Conservation (phyloP, 306 rosid genomes). For the Oxytropis ochrocephala region DNA sequence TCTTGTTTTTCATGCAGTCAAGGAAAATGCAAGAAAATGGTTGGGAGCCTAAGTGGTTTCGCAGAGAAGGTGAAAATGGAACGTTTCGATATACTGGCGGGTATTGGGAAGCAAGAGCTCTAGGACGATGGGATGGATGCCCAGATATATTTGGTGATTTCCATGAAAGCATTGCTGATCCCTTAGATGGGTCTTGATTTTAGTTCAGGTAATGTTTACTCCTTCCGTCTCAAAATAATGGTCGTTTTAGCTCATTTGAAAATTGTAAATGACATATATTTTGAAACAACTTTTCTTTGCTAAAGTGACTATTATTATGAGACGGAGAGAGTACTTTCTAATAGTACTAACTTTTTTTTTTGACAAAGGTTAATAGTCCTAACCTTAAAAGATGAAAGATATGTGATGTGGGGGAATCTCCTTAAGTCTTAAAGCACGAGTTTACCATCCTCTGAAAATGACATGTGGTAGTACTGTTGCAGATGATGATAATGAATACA, state of each 20-base stretch:
- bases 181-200: conserved; percentile 42
- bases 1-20: conserved; percentile 41
- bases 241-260: too few species aligned
- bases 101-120: conserved; percentile 81
- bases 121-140: conserved; percentile 72
- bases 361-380: too few species aligned
- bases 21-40: conserved; percentile 95
- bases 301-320: too few species aligned
- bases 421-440: not conserved
- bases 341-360: too few species aligned
- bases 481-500: conserved; percentile 18
- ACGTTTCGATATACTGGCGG: conserved; percentile 69
- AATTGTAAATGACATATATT: too few species aligned
- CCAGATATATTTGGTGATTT: conserved; percentile 83
- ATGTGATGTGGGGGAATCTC: not conserved
- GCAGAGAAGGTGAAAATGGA: conserved; percentile 58
- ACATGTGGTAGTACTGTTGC: conserved; percentile 6
- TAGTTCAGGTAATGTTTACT: conserved; percentile 35
- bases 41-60: conserved; percentile 92
- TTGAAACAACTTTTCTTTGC: too few species aligned
- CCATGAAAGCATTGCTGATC: conserved; percentile 31
- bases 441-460: conserved; percentile 15
- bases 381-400: too few species aligned
- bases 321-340: too few species aligned
- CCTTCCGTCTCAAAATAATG: too few species aligned